Evolutionary conservation across 2,329 filamentous ascomycete species (phyloP).

Genomic region (Exophiala aquamarina): DNA sequence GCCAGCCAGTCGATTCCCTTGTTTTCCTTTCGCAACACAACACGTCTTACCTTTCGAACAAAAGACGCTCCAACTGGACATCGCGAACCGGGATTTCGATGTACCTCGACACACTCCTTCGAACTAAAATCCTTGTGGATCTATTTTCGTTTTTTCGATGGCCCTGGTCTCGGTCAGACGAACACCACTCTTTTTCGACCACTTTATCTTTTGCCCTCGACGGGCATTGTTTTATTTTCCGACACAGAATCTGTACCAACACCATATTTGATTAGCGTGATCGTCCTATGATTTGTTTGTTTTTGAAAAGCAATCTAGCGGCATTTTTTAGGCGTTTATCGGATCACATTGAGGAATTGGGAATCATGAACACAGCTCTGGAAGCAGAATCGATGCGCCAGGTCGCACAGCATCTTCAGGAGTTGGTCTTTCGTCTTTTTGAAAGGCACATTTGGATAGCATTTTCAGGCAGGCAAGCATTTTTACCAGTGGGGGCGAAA

Average conservation of each 20-base stretch:
- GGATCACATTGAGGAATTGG: too few species aligned
- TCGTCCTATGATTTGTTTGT: slow-evolving; percentile 2
- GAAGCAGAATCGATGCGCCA: not conserved
- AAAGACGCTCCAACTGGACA: not conserved
- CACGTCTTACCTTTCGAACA: too few species aligned
- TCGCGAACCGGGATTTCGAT: not conserved
- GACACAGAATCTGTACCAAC: slow-evolving; percentile 53
- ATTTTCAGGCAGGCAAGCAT: not conserved
- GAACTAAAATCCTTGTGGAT: not conserved
- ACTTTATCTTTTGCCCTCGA: slow-evolving; percentile 9
- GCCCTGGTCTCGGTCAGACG: too few species aligned
- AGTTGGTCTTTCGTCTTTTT: not conserved
- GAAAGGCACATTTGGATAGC: not conserved
- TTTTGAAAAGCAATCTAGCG: slow-evolving; percentile 3
- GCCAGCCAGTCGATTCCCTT: slow-evolving; percentile 11
- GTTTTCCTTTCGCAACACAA: not conserved
- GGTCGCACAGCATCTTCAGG: slow-evolving; percentile 7
- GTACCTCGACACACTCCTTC: not conserved
- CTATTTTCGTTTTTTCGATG: not conserved
- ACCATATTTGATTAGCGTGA: slow-evolving; percentile 11
- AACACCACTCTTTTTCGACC: too few species aligned
- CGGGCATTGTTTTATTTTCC: slow-evolving; percentile 44
- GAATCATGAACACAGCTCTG: slow-evolving; percentile 2
- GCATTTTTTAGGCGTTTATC: slow-evolving; percentile 9
- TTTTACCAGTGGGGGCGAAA: not conserved